These are phyloP conservation scores for Boletellus emodensis DNA, from an alignment of 768 basidiomycete species.

Conservation along the genomic window DNA sequence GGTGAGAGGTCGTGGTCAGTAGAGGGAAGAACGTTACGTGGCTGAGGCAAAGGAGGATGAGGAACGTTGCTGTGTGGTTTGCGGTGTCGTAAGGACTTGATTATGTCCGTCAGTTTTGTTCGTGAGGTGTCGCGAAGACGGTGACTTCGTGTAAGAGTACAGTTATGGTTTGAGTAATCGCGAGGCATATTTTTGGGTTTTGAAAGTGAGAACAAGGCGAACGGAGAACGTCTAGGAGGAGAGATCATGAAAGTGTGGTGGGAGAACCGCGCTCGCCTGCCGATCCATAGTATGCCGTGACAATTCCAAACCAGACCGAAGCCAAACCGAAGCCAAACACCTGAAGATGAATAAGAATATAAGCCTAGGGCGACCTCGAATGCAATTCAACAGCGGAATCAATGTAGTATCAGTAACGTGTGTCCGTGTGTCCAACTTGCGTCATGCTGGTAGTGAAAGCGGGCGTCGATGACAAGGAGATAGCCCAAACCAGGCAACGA, in stretches of 20 bases:
- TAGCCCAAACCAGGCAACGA: too few relatives aligned
- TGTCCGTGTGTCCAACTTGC: not conserved
- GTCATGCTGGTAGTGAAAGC: not conserved
- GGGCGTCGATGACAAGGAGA: too few relatives aligned
- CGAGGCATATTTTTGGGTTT: conserved; percentile 14
- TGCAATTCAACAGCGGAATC: too few relatives aligned
- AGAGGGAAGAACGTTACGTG: conserved; percentile 2
- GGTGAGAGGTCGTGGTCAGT: conserved; percentile 7
- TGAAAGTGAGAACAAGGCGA: conserved; percentile 8
- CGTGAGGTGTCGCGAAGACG: conserved; percentile 18
- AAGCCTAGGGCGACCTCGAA: not conserved
- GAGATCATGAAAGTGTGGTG: not conserved
- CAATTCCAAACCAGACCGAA: conserved; percentile 16
- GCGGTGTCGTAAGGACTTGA: conserved; percentile 20
- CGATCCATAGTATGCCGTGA: not conserved
- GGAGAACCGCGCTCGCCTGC: not conserved
- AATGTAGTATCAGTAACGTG: too few relatives aligned
- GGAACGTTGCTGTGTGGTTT: conserved; percentile 6
- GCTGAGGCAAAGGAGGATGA: conserved; percentile 2
- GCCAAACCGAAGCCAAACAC: conserved; percentile 5
- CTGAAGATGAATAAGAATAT: not conserved
- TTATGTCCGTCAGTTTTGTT: conserved; percentile 16
- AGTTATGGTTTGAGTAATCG: not conserved
- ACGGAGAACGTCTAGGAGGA: conserved; percentile 2
- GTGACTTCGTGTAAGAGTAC: conserved; percentile 7